Conservation (phyloP, 257 asterid genomes). For the Solanum chilense region DNA sequence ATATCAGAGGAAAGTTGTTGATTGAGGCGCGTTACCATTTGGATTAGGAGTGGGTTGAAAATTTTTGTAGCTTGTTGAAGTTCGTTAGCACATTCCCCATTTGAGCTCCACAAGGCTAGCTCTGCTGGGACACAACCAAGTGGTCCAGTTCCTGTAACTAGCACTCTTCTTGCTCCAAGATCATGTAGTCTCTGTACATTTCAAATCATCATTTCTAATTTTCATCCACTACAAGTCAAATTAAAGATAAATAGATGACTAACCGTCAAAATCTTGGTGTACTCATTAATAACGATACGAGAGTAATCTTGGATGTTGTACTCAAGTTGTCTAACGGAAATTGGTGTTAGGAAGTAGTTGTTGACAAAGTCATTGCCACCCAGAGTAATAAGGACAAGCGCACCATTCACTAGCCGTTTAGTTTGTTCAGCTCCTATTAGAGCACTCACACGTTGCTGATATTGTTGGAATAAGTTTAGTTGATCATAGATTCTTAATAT, state of each 20-base stretch:
- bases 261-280: conserved; percentile 45
- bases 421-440: conserved; percentile 37
- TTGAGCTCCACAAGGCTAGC: conserved; percentile 44
- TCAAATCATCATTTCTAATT: not conserved
- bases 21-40: conserved; percentile 44
- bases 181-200: conserved; percentile 43
- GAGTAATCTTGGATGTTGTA: conserved; percentile 34
- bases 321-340: conserved; percentile 35
- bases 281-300: conserved; percentile 38
- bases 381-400: conserved; percentile 51
- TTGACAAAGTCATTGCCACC: conserved; percentile 84
- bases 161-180: conserved; percentile 57
- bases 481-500: conserved; percentile 43
- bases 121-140: conserved; percentile 85
- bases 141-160: conserved; percentile 90
- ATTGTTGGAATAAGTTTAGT: conserved; percentile 20
- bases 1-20: conserved; percentile 33
- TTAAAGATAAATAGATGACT: not conserved
- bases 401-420: conserved; percentile 33
- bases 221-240: not conserved
- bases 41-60: conserved; percentile 58
- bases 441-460: conserved; percentile 36
- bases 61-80: conserved; percentile 47
- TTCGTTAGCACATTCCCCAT: conserved; percentile 59
- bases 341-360: conserved; percentile 58